These are phyloP conservation scores for Exophiala sideris DNA, from an alignment of 2,329 filamentous ascomycete species.

Conservation along the genomic window DNA sequence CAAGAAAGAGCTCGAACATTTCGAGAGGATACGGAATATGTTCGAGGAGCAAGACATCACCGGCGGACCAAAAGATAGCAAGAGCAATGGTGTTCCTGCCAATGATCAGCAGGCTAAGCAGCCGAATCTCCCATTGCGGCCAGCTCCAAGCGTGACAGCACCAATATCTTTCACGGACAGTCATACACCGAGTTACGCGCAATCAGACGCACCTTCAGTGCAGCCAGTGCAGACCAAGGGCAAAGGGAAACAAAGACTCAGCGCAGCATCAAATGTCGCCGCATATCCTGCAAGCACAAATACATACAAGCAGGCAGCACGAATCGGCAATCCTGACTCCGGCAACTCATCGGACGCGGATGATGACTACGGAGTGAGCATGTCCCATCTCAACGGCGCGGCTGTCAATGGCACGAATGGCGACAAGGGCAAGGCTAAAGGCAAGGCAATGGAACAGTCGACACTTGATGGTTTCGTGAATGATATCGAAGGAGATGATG, in stretches of 20 bases:
- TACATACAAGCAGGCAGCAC: conserved; percentile 18
- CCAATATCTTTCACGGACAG: not conserved
- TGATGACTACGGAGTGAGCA: conserved; percentile 34
- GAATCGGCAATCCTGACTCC: conserved; percentile 27
- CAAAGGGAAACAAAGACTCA: conserved; percentile 26
- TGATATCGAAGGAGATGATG: conserved; percentile 23
- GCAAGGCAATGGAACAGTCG: conserved; percentile 26
- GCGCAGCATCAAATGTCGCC: conserved; percentile 2
- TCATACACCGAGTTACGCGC: not conserved
- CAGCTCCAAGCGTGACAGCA: not conserved
- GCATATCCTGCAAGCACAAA: not conserved
- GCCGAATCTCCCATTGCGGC: conserved; percentile 31
- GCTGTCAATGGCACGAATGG: conserved; percentile 30
- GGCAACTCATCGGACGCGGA: conserved; percentile 32
- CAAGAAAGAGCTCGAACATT: conserved; percentile 85
- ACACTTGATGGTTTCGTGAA: conserved; percentile 28
- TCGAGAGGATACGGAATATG: conserved; percentile 73
- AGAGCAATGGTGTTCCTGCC: conserved; percentile 33
- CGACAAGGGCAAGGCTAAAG: conserved; percentile 36
- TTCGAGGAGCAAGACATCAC: conserved; percentile 63
- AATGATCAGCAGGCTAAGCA: conserved; percentile 26
- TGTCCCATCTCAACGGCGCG: conserved; percentile 32
- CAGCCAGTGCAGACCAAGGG: conserved; percentile 23
- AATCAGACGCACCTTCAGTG: conserved; percentile 5
- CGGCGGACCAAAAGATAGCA: conserved; percentile 34